Evolutionary conservation across 352 stramenopile genomes (phyloP).

Genomic region (Phytophthora gonapodyides): DNA sequence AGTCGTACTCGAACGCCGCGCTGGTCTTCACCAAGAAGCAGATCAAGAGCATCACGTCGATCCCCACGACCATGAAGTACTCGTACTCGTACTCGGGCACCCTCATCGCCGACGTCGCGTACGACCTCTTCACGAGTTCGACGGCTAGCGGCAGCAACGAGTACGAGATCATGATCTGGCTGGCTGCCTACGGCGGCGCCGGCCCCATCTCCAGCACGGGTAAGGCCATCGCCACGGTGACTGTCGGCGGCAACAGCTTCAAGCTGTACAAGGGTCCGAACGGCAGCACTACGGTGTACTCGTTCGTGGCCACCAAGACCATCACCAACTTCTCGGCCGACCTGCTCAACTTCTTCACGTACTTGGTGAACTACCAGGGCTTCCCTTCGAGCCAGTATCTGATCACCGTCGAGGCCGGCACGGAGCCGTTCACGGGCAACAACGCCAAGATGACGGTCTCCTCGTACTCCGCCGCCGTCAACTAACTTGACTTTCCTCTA

Average conservation of each 20-base stretch:
- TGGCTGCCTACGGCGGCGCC: slow-evolving; percentile 33
- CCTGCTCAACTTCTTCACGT: slow-evolving; percentile 32
- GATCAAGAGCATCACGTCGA: slow-evolving; percentile 36
- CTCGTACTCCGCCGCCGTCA: slow-evolving; percentile 31
- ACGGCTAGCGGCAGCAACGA: slow-evolving; percentile 30
- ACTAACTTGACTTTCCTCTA: slow-evolving; percentile 4
- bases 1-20: slow-evolving; percentile 45
- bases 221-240: slow-evolving; percentile 27
- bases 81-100: slow-evolving; percentile 33
- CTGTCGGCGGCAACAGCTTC: slow-evolving; percentile 23
- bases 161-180: slow-evolving; percentile 48
- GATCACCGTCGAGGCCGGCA: slow-evolving; percentile 34
- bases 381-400: slow-evolving; percentile 38
- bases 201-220: slow-evolving; percentile 36
- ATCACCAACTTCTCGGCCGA: slow-evolving; percentile 35
- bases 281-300: slow-evolving; percentile 38
- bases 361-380: slow-evolving; percentile 27
- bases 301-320: slow-evolving; percentile 33
- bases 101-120: slow-evolving; percentile 37
- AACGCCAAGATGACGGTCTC: slow-evolving; percentile 38
- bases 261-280: slow-evolving; percentile 37
- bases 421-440: slow-evolving; percentile 34
- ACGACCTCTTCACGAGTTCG: slow-evolving; percentile 42
- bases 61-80: slow-evolving; percentile 40
- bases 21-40: slow-evolving; percentile 35